These are phyloP conservation scores for Graphiopsis chlorocephala DNA, from an alignment of 2,329 filamentous ascomycete species.

Conservation along the genomic window DNA sequence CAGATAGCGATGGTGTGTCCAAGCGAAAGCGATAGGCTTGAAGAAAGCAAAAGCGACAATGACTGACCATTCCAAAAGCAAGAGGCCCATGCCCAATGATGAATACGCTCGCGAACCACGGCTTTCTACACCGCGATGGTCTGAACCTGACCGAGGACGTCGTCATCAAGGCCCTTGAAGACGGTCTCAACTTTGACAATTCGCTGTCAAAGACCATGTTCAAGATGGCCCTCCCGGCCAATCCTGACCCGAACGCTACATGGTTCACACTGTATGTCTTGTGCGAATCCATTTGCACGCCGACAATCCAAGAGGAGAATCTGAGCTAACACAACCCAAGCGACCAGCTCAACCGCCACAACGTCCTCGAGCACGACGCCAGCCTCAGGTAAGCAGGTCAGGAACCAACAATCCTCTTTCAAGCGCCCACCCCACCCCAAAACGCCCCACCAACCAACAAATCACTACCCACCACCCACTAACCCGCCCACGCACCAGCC, in stretches of 20 bases:
- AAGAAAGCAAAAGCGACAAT: neutral
- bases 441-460: neutral
- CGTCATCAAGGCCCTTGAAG: slow-evolving; percentile 20
- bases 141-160: slow-evolving; percentile 21
- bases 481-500: no score
- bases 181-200: slow-evolving; percentile 23
- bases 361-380: slow-evolving; percentile 24
- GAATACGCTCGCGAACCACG: slow-evolving; percentile 24
- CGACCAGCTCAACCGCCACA: slow-evolving; percentile 20
- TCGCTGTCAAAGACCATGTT: slow-evolving; percentile 21
- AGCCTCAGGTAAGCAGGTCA: slow-evolving; percentile 17
- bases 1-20: slow-evolving; percentile 1
- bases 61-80: neutral
- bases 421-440: neutral
- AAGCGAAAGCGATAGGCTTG: neutral
- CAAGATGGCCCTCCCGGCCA: slow-evolving; percentile 21
- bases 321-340: neutral
- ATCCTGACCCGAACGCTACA: slow-evolving; percentile 24
- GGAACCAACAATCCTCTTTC: no score
- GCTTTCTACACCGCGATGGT: slow-evolving; percentile 23
- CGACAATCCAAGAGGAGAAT: neutral
- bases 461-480: neutral
- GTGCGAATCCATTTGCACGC: neutral
- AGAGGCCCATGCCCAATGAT: slow-evolving; percentile 16
- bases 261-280: slow-evolving; percentile 20